Conservation (phyloP, 169 alveolate species). For the Babesia caballi region DNA sequence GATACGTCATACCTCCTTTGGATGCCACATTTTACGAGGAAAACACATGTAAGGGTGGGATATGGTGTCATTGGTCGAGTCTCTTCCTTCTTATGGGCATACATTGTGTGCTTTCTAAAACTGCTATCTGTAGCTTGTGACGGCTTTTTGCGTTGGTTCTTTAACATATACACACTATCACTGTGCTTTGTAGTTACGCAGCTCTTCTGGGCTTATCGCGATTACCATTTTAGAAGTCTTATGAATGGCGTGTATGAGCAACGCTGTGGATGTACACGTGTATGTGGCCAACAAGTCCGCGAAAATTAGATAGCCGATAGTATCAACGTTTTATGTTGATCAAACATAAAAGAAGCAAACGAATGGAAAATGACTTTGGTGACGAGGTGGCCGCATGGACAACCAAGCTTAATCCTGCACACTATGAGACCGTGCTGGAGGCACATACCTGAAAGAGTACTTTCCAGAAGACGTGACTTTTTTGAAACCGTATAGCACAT, state of each 20-base stretch:
- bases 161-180: slow-evolving; percentile 16
- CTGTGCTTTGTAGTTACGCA: slow-evolving; percentile 1
- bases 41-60: neutral
- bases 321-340: slow-evolving; percentile 11
- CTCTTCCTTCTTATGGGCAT: neutral
- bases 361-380: slow-evolving; percentile 6
- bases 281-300: neutral
- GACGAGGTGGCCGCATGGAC: neutral
- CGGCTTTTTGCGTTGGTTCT: neutral
- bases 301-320: neutral
- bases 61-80: neutral
- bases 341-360: neutral
- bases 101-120: neutral
- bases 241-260: neutral
- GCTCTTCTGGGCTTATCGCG: slow-evolving; percentile 14
- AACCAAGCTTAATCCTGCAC: slow-evolving; percentile 1
- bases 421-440: neutral
- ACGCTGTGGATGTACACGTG: neutral
- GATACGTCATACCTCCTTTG: neutral
- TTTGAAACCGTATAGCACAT: slow-evolving; percentile 54
- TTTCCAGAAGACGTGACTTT: slow-evolving; percentile 20
- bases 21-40: slow-evolving; percentile 10
- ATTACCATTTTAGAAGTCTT: neutral
- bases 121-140: neutral
- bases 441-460: slow-evolving; percentile 41